Percentiles rank a stretch among this genome's conserved stretches.
Conservation (phyloP, 179 eudicot species). For the Actinidia polygama region DNA sequence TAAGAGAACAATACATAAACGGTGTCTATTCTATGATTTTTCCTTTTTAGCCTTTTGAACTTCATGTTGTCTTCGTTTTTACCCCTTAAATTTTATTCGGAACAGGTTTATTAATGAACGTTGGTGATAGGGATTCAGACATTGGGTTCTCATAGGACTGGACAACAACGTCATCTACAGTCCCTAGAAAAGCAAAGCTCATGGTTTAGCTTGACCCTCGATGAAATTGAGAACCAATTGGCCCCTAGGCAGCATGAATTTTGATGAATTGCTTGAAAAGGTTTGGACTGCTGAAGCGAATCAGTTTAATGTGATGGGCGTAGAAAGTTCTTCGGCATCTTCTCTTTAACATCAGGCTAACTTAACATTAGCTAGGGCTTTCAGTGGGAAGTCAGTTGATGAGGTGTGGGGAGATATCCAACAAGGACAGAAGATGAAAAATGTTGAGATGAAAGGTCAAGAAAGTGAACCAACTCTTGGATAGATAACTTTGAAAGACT, state of each 20-base stretch:
- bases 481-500: conserved; percentile 74
- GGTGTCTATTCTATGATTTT: neutral
- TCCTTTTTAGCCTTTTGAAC: neutral
- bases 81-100: neutral
- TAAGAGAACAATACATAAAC: neutral
- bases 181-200: conserved; percentile 37
- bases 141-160: conserved; percentile 44
- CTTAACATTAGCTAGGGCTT: conserved; percentile 42
- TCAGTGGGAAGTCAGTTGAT: conserved; percentile 59
- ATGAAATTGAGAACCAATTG: conserved; percentile 46
- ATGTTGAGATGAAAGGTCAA: conserved; percentile 25
- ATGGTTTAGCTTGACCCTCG: conserved; percentile 47
- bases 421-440: conserved; percentile 44
- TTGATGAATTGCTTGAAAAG: conserved; percentile 63
- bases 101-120: conserved; percentile 14
- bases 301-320: conserved; percentile 30
- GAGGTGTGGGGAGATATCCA: conserved; percentile 76
- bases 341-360: conserved; percentile 53
- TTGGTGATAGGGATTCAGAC: conserved; percentile 35
- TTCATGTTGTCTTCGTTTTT: neutral
- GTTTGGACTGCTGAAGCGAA: conserved; percentile 45
- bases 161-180: conserved; percentile 33
- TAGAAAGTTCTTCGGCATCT: conserved; percentile 35
- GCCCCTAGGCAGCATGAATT: conserved; percentile 66
- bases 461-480: conserved; percentile 60